These are phyloP conservation scores for Nitzschia inconspicua DNA, from an alignment of 108 stramenopile species.

Conservation along the genomic window DNA sequence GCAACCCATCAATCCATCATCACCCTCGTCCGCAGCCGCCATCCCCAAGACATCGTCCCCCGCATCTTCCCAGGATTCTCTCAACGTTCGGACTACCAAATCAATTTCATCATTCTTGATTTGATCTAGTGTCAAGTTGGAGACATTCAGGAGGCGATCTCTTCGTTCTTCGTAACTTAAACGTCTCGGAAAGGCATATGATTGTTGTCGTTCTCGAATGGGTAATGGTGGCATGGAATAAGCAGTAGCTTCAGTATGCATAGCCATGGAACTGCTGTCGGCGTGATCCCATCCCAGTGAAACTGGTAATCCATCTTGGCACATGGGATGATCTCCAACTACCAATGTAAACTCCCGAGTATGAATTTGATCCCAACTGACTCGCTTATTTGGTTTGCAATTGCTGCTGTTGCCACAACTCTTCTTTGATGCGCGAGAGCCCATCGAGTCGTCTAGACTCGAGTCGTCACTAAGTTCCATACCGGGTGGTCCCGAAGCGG, in stretches of 20 bases:
- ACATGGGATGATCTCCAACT: constrained; percentile 58
- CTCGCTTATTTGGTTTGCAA: constrained; percentile 37
- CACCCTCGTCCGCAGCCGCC: constrained; percentile 5
- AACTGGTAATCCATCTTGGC: constrained; percentile 44
- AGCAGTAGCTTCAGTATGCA: not conserved
- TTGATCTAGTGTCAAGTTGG: constrained; percentile 24
- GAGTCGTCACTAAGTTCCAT: too few species aligned
- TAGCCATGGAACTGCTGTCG: constrained; percentile 5
- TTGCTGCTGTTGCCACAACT: too few species aligned
- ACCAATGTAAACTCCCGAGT: constrained; percentile 42
- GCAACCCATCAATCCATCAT: too few species aligned
- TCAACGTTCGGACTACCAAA: constrained; percentile 26
- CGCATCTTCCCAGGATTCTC: constrained; percentile 24
- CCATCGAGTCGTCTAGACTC: too few species aligned
- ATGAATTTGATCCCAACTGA: constrained; percentile 33
- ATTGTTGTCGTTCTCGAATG: constrained; percentile 20
- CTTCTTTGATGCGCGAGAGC: too few species aligned
- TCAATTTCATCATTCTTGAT: constrained; percentile 37
- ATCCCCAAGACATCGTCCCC: constrained; percentile 7
- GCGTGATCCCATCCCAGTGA: constrained; percentile 52
- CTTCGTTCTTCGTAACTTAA: constrained; percentile 34
- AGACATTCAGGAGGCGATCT: constrained; percentile 11
- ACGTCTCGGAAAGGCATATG: constrained; percentile 28
- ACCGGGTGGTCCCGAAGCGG: too few species aligned
- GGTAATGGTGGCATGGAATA: constrained; percentile 1